Conservation (phyloP, 805 yeast genomes). For the Sungouiozyma ichnusensis region DNA sequence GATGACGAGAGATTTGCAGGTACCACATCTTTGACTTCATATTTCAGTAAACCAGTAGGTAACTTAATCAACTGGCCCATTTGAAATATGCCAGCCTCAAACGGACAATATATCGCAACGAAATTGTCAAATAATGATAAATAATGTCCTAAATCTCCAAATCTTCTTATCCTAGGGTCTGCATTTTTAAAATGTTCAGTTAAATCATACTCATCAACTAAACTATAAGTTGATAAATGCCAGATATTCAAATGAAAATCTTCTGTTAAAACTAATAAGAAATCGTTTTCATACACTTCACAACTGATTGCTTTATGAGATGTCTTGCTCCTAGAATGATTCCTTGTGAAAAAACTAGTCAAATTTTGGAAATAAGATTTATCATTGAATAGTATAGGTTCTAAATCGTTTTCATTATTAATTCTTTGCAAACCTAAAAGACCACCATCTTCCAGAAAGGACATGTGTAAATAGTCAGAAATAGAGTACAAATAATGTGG, state of each 20-base stretch:
- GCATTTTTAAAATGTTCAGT: conserved; percentile 9
- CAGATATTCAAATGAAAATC: conserved; percentile 22
- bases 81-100: conserved; percentile 35
- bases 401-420: conserved; percentile 20
- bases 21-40: conserved; percentile 8
- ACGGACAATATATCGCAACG: conserved; percentile 34
- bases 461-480: conserved; percentile 36
- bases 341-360: conserved; percentile 21
- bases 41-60: conserved; percentile 9
- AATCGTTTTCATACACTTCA: conserved; percentile 11
- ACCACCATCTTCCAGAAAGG: conserved; percentile 70
- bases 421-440: conserved; percentile 40
- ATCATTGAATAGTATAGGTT: conserved; percentile 46
- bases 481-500: conserved; percentile 46
- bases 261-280: conserved; percentile 20
- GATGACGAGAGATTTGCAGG: conserved; percentile 21
- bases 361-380: conserved; percentile 34
- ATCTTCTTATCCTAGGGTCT: conserved; percentile 7
- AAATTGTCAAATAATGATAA: conserved; percentile 26
- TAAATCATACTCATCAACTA: conserved; percentile 15
- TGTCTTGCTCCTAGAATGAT: conserved; percentile 3
- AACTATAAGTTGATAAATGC: conserved; percentile 15
- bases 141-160: conserved; percentile 27
- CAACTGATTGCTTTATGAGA: conserved; percentile 16
- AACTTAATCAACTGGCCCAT: conserved; percentile 26